These are phyloP conservation scores for Dryadomyces quercivorus DNA, from an alignment of 2,329 filamentous ascomycete species.

Conservation along the genomic window DNA sequence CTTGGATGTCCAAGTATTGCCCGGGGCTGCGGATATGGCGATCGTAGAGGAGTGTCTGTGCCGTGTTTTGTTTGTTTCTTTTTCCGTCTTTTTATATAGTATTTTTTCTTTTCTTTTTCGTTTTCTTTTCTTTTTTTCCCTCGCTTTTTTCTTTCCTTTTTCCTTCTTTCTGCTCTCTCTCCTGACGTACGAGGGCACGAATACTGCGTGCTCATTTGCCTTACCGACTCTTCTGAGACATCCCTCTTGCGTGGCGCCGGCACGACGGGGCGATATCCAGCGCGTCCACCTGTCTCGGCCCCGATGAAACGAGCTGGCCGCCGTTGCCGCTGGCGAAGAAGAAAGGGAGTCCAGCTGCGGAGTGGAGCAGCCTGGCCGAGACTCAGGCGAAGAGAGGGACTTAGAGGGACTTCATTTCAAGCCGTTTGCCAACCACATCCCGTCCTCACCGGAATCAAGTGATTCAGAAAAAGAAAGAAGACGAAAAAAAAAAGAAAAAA, in stretches of 20 bases:
- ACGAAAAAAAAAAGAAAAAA: background rate
- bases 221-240: background rate
- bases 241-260: background rate
- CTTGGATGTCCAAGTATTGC: background rate
- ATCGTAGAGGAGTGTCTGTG: background rate
- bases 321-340: background rate
- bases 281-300: background rate
- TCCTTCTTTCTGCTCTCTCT: background rate
- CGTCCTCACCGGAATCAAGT: background rate
- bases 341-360: too few species aligned
- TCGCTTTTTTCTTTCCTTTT: background rate
- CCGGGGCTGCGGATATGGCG: background rate
- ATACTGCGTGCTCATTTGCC: too few species aligned
- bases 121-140: background rate
- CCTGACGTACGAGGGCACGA: background rate
- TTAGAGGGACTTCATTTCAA: too few species aligned
- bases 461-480: background rate
- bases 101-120: background rate
- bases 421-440: too few species aligned
- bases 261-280: too few species aligned
- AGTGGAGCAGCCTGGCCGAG: too few species aligned
- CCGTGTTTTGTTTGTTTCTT: background rate
- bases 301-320: background rate
- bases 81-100: background rate
- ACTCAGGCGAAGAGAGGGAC: too few species aligned